These are phyloP conservation scores for Cicer arietinum DNA, from an alignment of 306 rosid species.

Conservation along the genomic window DNA sequence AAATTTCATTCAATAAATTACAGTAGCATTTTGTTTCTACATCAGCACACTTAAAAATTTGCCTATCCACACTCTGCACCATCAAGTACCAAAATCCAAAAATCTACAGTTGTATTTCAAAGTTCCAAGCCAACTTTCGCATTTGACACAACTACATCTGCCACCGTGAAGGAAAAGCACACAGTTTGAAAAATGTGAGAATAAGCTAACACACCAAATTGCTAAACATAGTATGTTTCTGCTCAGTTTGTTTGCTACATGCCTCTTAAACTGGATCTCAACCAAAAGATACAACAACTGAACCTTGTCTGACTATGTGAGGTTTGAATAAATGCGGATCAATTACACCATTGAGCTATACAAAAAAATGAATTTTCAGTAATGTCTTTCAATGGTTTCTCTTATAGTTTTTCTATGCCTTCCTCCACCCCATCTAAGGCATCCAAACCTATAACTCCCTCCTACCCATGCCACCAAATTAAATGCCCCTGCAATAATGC, in stretches of 20 bases:
- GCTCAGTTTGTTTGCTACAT: background rate
- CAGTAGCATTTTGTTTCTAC: conserved; percentile 31
- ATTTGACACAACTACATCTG: conserved; percentile 10
- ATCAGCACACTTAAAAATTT: background rate
- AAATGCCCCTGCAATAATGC: no score
- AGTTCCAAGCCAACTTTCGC: background rate
- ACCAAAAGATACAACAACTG: conserved; percentile 19
- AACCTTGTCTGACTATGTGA: background rate
- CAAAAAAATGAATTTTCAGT: no score
- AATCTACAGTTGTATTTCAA: background rate
- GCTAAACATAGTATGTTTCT: conserved; percentile 5
- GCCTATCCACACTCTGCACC: conserved; percentile 15
- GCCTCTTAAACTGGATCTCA: conserved; percentile 19
- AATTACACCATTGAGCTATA: conserved; percentile 1
- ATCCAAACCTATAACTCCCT: no score
- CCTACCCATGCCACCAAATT: no score
- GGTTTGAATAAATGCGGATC: conserved; percentile 12
- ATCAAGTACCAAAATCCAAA: background rate
- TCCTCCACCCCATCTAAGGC: no score
- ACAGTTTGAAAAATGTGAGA: background rate
- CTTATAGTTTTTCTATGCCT: no score
- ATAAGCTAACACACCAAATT: conserved; percentile 5
- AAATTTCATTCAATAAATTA: conserved; percentile 30
- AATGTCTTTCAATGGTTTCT: no score
- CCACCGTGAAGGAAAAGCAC: conserved; percentile 9